Conservation (phyloP, 2,329 filamentous ascomycete species). For the Rhinocladiella mackenziei region DNA sequence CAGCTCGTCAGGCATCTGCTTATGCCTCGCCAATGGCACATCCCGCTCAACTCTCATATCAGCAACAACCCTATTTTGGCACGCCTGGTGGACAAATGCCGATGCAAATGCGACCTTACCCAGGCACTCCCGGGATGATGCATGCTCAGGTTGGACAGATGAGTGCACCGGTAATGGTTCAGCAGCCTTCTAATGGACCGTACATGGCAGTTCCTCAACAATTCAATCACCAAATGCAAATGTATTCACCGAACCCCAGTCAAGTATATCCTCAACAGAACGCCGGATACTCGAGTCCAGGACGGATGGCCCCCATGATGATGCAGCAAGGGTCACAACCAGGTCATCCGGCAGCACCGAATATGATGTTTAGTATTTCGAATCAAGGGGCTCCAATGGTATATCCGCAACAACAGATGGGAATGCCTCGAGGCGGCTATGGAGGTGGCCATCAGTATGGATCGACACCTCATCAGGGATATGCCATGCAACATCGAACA, state of each 20-base stretch:
- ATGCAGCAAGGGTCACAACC: slow-evolving; percentile 90
- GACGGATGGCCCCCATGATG: slow-evolving; percentile 86
- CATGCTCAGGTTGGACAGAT: slow-evolving; percentile 67
- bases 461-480: slow-evolving; percentile 60
- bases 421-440: slow-evolving; percentile 57
- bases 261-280: slow-evolving; percentile 60
- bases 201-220: slow-evolving; percentile 72
- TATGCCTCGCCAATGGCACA: slow-evolving; percentile 67
- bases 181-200: slow-evolving; percentile 61
- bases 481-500: slow-evolving; percentile 57
- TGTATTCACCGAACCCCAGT: slow-evolving; percentile 74
- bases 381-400: slow-evolving; percentile 66
- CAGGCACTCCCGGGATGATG: slow-evolving; percentile 68
- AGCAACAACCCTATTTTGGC: slow-evolving; percentile 67
- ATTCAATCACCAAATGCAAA: slow-evolving; percentile 68
- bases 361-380: slow-evolving; percentile 37
- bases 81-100: slow-evolving; percentile 59
- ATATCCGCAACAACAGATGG: slow-evolving; percentile 65
- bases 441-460: slow-evolving; percentile 60
- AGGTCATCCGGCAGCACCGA: slow-evolving; percentile 71
- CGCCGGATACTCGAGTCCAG: slow-evolving; percentile 78
- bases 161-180: slow-evolving; percentile 79
- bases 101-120: slow-evolving; percentile 66
- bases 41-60: slow-evolving; percentile 66
- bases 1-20: slow-evolving; percentile 60